phyloP scores from a whole-genome alignment of 192 early-diverging fungal genomes.

The Coemansia sp. region DNA sequence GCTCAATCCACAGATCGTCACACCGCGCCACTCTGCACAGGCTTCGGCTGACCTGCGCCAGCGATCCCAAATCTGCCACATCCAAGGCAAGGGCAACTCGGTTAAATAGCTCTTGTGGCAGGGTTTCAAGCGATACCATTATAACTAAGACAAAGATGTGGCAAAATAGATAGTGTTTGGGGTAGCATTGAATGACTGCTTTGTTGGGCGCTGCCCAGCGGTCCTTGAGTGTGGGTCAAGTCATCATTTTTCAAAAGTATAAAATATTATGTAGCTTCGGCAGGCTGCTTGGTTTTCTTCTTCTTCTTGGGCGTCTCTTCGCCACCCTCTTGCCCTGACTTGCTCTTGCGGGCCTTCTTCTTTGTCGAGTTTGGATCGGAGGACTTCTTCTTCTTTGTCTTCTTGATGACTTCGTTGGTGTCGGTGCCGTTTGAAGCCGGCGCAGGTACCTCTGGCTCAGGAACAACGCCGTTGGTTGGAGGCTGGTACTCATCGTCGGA shows the following conservation, averaged over 20 bases:
- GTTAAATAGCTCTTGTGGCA: conserved; percentile 46
- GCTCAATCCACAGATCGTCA: conserved; percentile 46
- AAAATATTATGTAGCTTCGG: conserved; percentile 2
- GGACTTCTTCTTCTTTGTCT: conserved; percentile 23
- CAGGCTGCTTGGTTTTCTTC: conserved; percentile 11
- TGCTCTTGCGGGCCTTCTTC: conserved; percentile 19
- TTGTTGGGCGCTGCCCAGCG: background rate
- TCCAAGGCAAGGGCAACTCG: conserved; percentile 37
- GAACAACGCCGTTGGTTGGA: background rate
- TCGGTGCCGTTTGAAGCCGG: background rate
- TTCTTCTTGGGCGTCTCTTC: conserved; percentile 32
- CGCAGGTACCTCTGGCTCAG: background rate
- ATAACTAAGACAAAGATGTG: background rate
- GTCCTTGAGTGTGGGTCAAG: conserved; percentile 2
- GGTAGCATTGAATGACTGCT: background rate
- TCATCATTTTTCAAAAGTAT: background rate
- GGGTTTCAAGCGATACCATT: conserved; percentile 28
- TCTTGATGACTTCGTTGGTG: conserved; percentile 8
- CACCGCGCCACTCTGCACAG: conserved; percentile 23
- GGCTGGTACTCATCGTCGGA: too few relatives aligned
- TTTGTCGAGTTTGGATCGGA: conserved; percentile 1
- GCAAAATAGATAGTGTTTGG: too few relatives aligned
- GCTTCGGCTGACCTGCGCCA: conserved; percentile 34
- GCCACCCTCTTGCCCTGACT: conserved; percentile 2
- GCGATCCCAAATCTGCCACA: conserved; percentile 22